Percentiles rank a stretch among this genome's conserved stretches.
Evolutionary conservation across 345 rosid species (phyloP).

Genomic region (Citrus medica): DNA sequence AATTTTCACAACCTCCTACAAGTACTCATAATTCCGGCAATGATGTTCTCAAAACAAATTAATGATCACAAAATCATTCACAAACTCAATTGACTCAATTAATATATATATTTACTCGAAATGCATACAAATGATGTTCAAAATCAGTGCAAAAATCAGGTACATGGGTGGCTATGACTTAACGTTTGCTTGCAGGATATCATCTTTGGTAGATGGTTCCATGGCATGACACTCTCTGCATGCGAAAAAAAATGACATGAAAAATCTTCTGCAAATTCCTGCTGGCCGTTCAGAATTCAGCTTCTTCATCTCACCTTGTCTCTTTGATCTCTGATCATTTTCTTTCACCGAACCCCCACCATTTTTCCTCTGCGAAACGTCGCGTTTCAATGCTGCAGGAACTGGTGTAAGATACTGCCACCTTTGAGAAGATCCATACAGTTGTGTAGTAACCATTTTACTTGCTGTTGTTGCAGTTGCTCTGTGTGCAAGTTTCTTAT

Average conservation of each 20-base stretch:
- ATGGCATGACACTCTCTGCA: conserved; percentile 83
- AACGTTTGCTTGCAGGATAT: not conserved
- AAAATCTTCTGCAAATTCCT: conserved; percentile 46
- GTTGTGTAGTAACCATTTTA: conserved; percentile 49
- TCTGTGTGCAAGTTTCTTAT: conserved; percentile 8
- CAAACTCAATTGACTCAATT: not conserved
- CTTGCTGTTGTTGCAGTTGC: conserved; percentile 30
- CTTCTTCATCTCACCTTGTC: conserved; percentile 14
- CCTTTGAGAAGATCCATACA: conserved; percentile 56
- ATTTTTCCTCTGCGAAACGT: conserved; percentile 33
- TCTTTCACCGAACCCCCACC: conserved; percentile 26
- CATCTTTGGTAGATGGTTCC: conserved; percentile 53
- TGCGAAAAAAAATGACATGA: conserved; percentile 49
- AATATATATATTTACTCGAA: not conserved
- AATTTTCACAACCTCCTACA: not conserved
- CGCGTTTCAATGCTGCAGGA: conserved; percentile 43
- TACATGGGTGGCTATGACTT: not conserved
- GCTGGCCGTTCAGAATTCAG: conserved; percentile 10
- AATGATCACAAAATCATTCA: conserved; percentile 4
- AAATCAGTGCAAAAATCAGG: not conserved
- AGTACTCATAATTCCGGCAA: not conserved
- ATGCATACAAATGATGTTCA: not conserved
- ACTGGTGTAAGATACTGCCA: conserved; percentile 72
- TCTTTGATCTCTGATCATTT: conserved; percentile 16
- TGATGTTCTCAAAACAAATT: conserved; percentile 8